Base-by-base conservation (phyloP, 345 rosid genomes). In the Cochlearia excelsa region DNA sequence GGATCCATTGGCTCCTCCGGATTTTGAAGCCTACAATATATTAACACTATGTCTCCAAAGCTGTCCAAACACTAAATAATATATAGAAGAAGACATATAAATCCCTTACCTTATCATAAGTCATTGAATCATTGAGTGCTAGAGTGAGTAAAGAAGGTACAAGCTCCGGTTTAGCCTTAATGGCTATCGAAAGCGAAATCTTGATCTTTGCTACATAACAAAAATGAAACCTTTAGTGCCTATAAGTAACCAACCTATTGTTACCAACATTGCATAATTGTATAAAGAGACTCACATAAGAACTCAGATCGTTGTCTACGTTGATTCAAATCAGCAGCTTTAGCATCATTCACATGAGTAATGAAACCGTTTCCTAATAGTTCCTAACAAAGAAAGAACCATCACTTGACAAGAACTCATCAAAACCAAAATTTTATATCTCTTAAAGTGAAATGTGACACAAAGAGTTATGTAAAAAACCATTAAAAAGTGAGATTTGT, bases 1-100 rank as follows among this genome's bases (percentile, higher is more conserved):
- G 28, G 98, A 92, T 75, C 96, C 96, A 77, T 92, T 92, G 43
- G 98, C 80, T 27, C 96, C 98, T 6, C 96, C 98, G 41, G 96
- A 74, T 80, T 92, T 92, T 60, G 98, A 77, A 75, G 87, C 84
- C 95, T 92, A 68, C 68, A 79, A 16, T 61, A 64, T 62, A 53
- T 3, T 3, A 37, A 35, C 0, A 3, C 9, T 38, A 44, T 26
- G 3, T 35, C 9, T 68, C 30, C 51, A 26, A 60, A 48, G 9
- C 10, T 43, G 2, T 37, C 41, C 54, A 50, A 51, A 7, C 59
- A 70, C 11, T 4, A 44, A 3, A 63, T 33, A n/a, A 9, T 50
- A 29, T 2, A 9, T 33, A 63, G 2, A 57, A 64, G 50, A 54
- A 43, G 40, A 6, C 43, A 53, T n/a, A 35, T 5, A 31, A 62